phyloP scores from a whole-genome alignment of 225 moss, liverwort and hornwort genomes.

The Antitrichia curtipendula region DNA sequence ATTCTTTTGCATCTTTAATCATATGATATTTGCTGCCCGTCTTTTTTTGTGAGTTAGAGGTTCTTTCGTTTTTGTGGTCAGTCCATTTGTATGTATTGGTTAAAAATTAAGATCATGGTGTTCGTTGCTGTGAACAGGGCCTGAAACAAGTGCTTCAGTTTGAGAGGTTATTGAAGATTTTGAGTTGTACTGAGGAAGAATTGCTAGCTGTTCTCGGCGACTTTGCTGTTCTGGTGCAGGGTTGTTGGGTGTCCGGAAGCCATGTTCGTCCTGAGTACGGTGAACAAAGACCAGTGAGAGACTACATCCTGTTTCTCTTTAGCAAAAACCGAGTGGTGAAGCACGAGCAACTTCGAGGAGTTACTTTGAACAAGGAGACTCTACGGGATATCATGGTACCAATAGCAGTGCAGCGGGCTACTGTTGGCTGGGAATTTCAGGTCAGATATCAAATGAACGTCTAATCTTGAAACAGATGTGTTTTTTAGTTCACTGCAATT shows the following conservation, averaged over 20 bases:
- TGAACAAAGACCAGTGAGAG: slow-evolving; percentile 31
- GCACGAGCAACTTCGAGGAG: slow-evolving; percentile 72
- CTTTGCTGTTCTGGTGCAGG: slow-evolving; percentile 79
- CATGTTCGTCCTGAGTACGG: slow-evolving; percentile 55
- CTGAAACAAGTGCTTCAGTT: slow-evolving; percentile 82
- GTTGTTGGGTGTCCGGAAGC: slow-evolving; percentile 93
- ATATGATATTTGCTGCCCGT: not conserved
- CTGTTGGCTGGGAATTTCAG: slow-evolving; percentile 94
- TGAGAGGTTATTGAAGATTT: slow-evolving; percentile 86
- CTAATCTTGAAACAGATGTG: not conserved
- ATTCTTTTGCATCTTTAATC: not conserved
- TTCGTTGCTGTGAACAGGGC: slow-evolving; percentile 48
- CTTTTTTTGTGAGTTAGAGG: not conserved
- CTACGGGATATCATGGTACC: slow-evolving; percentile 71
- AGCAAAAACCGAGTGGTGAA: slow-evolving; percentile 73
- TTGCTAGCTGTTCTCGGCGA: slow-evolving; percentile 51
- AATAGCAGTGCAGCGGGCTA: slow-evolving; percentile 81
- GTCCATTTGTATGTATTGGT: not conserved
- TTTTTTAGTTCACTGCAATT: not conserved
- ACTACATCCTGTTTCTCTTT: slow-evolving; percentile 83
- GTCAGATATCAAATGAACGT: not conserved
- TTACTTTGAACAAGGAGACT: slow-evolving; percentile 55
- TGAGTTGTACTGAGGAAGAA: slow-evolving; percentile 75
- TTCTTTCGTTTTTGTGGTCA: not conserved
- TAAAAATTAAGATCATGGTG: not conserved